phyloP scores from a whole-genome alignment of 371 early-diverging fungal genomes.

The Funneliformis caledonium region DNA sequence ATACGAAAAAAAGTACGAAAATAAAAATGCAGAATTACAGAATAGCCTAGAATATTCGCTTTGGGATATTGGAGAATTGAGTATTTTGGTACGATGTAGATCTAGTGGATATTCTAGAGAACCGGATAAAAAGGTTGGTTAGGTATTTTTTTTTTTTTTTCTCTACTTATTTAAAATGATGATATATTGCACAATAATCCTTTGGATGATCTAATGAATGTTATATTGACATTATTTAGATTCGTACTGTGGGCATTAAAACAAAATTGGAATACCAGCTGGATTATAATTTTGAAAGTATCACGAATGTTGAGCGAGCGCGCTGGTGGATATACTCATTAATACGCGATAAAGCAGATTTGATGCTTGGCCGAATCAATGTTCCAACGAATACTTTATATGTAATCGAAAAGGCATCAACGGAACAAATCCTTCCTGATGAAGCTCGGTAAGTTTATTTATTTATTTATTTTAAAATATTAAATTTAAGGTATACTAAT shows the following conservation, averaged over 20 bases:
- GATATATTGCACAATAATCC: background rate
- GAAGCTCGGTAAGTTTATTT: slow-evolving; percentile 11
- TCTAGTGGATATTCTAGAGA: slow-evolving; percentile 24
- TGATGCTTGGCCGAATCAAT: slow-evolving; percentile 38
- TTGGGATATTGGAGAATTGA: slow-evolving; percentile 35
- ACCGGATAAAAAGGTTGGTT: background rate
- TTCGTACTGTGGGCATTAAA: slow-evolving; percentile 34
- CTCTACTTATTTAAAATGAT: background rate
- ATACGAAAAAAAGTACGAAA: background rate
- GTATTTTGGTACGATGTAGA: slow-evolving; percentile 36
- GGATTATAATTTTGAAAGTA: slow-evolving; percentile 28
- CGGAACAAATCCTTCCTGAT: slow-evolving; percentile 27
- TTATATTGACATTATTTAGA: background rate
- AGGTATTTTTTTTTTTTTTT: background rate
- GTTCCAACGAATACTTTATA: slow-evolving; percentile 23
- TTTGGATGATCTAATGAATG: background rate
- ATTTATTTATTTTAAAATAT: background rate
- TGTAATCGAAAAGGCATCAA: background rate
- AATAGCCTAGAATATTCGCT: slow-evolving; percentile 20
- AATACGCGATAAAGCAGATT: slow-evolving; percentile 26
- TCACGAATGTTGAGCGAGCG: slow-evolving; percentile 19
- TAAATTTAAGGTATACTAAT: background rate
- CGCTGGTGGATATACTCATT: slow-evolving; percentile 39
- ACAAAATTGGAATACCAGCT: slow-evolving; percentile 39
- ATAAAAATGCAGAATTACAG: background rate